Evolutionary conservation across 2,329 filamentous ascomycete genomes (phyloP).

Genomic region (Herpotrichia juniperi): DNA sequence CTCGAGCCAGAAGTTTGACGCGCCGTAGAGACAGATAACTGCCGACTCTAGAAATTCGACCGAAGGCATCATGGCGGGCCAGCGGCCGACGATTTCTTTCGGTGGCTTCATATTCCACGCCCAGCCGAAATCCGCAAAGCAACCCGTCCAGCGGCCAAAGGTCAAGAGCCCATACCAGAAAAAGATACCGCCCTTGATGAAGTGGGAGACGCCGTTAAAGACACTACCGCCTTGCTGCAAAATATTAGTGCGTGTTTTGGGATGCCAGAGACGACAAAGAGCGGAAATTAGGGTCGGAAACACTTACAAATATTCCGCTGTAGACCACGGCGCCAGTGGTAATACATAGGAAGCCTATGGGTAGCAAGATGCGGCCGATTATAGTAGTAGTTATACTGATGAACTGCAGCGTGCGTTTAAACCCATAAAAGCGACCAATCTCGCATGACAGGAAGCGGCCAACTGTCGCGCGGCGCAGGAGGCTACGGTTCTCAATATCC

Average conservation of each 20-base stretch:
- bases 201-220: conserved; percentile 84
- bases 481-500: too few species aligned
- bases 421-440: too few species aligned
- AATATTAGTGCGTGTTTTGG: background rate
- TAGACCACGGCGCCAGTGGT: conserved; percentile 73
- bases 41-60: conserved; percentile 85
- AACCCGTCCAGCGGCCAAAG: conserved; percentile 82
- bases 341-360: conserved; percentile 74
- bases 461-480: too few species aligned
- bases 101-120: conserved; percentile 82
- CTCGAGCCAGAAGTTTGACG: conserved; percentile 86
- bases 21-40: conserved; percentile 83
- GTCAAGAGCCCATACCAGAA: conserved; percentile 88
- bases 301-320: conserved; percentile 78
- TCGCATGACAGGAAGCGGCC: too few species aligned
- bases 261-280: background rate
- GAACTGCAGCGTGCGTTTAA: too few species aligned
- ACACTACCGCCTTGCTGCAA: conserved; percentile 66
- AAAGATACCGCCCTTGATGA: conserved; percentile 89
- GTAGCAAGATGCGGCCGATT: too few species aligned
- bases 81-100: conserved; percentile 59
- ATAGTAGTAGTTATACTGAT: too few species aligned
- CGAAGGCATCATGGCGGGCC: conserved; percentile 66
- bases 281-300: background rate
- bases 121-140: conserved; percentile 86